These are phyloP conservation scores for Clavispora asparagi DNA, from an alignment of 805 yeast genomes.

Conservation along the genomic window DNA sequence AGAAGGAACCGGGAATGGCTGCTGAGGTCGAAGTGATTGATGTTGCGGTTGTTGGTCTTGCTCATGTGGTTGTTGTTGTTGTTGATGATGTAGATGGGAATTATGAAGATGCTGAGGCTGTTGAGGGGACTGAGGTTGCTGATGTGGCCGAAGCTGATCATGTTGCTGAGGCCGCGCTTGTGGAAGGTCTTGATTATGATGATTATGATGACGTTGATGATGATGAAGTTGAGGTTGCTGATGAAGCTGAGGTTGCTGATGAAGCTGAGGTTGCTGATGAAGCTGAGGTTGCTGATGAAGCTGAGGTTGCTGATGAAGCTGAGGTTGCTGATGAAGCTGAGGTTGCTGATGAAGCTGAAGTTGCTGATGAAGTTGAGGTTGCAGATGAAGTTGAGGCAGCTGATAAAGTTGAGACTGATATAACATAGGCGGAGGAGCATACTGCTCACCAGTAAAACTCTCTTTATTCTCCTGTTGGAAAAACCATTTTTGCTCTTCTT, in stretches of 20 bases:
- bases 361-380: neutral
- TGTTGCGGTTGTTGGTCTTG: neutral
- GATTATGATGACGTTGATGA: neutral
- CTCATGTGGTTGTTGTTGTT: slow-evolving; percentile 1
- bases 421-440: neutral
- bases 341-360: neutral
- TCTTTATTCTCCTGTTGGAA: neutral
- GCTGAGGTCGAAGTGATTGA: no score
- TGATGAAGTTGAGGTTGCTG: neutral
- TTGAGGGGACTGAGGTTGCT: slow-evolving; percentile 3
- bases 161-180: no score
- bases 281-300: neutral
- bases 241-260: neutral
- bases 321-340: neutral
- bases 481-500: neutral
- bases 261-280: neutral
- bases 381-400: neutral
- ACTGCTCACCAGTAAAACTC: neutral
- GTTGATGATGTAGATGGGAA: neutral
- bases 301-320: neutral
- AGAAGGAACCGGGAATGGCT: no score
- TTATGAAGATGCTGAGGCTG: slow-evolving; percentile 1
- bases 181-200: neutral
- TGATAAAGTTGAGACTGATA: neutral
- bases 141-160: neutral